phyloP scores from a whole-genome alignment of 2,329 filamentous ascomycete species.

The Lecanoromycetidae sp. region DNA sequence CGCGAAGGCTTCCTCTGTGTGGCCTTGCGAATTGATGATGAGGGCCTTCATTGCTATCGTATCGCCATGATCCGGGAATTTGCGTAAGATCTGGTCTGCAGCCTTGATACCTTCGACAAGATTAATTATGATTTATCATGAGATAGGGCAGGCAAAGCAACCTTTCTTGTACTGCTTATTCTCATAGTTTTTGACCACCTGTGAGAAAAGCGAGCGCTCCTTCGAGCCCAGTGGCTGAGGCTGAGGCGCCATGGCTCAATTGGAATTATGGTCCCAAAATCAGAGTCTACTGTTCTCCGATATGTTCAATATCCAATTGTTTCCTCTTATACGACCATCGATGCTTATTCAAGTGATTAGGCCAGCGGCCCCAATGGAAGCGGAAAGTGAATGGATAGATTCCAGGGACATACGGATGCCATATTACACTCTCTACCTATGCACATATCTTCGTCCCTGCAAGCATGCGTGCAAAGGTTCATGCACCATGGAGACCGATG shows the following conservation, averaged over 20 bases:
- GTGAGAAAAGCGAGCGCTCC: constrained; percentile 86
- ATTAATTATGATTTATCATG: constrained; percentile 18
- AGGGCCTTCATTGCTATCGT: constrained; percentile 98
- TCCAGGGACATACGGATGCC: too few species aligned
- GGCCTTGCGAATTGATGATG: constrained; percentile 85
- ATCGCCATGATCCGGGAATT: constrained; percentile 91
- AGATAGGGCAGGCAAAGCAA: constrained; percentile 21
- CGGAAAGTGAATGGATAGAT: too few species aligned
- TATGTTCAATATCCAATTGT: too few species aligned
- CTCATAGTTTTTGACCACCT: constrained; percentile 92
- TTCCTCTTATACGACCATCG: too few species aligned
- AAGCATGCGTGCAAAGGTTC: too few species aligned
- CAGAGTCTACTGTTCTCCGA: too few species aligned
- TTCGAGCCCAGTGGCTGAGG: constrained; percentile 51
- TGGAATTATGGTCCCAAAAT: background rate
- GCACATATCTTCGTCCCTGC: too few species aligned
- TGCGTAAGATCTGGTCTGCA: constrained; percentile 91
- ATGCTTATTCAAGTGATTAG: too few species aligned
- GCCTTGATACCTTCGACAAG: constrained; percentile 62
- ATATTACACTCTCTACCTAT: too few species aligned
- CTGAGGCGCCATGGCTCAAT: constrained; percentile 3
- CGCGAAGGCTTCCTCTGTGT: constrained; percentile 85
- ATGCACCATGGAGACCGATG: too few species aligned
- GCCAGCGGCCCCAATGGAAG: too few species aligned
- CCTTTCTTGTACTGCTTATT: constrained; percentile 95